Evolutionary conservation across 768 basidiomycete species (phyloP), one percentile per base, ranked within the genome.

Genomic region (Lactifluus piperatus): DNA sequence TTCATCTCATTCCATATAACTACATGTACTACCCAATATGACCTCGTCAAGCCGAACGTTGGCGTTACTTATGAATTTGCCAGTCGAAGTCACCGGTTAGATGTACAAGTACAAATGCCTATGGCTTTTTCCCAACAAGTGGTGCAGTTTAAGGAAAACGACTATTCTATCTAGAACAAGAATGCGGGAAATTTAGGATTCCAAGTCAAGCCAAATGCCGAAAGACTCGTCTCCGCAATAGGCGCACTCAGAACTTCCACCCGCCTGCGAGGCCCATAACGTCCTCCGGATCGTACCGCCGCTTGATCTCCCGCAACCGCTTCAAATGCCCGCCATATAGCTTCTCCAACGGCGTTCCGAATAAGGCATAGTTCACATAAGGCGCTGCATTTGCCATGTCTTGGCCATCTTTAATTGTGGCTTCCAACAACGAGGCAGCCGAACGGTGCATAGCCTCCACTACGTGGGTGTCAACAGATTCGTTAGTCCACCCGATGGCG

Each of bases 321-420:
- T 67, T 65, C 2, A 86, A 51, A 56, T 84, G 80, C 4, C 45
- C 62, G 2, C 81, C 83, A 62, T 81, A 85, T 30, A 88, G 71
- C 11, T 67, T 58, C 52, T 75, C 69, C 22, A 83, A 53, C 0
- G 82, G 76, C 4, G 82, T 84, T 54, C 76, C 76, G 37, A 63
- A 70, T 5, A 80, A 70, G 4, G 84, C 84, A 62, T 86, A 85
- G 67, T 88, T 88, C 26, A 75, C 73, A 65, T 88, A 86, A 51
- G 77, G 58, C 3, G 78, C 65, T 3, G 74, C 76, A n/a, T 70
- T 65, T 14, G 76, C 71, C 27, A 70, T 62, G 20, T 65, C 70
- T 46, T 43, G 41, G 9, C 20, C 41, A 43, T 43, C 41, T 9
- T 43, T 5, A 43, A 43, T 43, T 20, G n/a, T 10, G n/a, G 41